phyloP scores from a whole-genome alignment of 345 rosid species.

The Capsella bursapastoris region DNA sequence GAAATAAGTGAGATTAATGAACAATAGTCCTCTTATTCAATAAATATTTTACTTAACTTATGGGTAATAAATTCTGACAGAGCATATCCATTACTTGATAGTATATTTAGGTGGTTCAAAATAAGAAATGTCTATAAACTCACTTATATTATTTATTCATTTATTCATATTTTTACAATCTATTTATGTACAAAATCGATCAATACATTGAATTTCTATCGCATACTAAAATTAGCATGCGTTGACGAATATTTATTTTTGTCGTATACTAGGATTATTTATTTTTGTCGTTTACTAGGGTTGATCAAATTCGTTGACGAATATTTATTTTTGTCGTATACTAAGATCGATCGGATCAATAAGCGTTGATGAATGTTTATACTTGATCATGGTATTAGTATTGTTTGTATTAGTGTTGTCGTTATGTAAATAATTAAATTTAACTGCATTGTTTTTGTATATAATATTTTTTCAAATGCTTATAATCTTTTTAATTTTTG shows the following conservation, averaged over 20 bases:
- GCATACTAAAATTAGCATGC: background rate
- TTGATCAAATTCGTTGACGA: background rate
- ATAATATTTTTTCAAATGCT: background rate
- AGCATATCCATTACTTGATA: slow-evolving; percentile 25
- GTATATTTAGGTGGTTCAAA: background rate
- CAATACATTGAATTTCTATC: background rate
- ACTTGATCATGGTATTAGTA: background rate
- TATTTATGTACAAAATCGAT: background rate
- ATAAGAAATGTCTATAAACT: background rate
- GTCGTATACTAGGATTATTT: too few species aligned
- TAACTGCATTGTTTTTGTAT: background rate
- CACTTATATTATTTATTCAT: background rate
- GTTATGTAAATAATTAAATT: background rate
- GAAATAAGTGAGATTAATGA: slow-evolving; percentile 6
- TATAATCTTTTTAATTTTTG: background rate
- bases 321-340: too few species aligned
- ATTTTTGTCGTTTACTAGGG: too few species aligned
- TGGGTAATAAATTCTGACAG: background rate
- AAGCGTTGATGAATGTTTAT: background rate
- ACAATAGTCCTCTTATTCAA: background rate
- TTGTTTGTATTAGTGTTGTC: background rate
- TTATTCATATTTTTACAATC: background rate
- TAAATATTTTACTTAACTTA: slow-evolving; percentile 4
- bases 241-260: background rate
- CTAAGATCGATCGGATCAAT: background rate